phyloP scores from a whole-genome alignment of 116 monocot species.

The Iris pallida region DNA sequence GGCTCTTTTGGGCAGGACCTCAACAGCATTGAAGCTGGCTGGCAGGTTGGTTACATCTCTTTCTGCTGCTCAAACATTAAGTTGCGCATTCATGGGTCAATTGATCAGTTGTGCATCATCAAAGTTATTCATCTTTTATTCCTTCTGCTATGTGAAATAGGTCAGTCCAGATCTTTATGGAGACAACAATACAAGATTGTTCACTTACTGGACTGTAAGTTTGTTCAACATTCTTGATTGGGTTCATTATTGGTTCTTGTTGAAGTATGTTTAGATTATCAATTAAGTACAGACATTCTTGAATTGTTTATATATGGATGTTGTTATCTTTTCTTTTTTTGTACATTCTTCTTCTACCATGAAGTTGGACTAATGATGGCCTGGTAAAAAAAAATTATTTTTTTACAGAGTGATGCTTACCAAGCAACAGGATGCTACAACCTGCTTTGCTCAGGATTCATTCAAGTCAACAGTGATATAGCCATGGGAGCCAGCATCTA shows the following conservation, averaged over 20 bases:
- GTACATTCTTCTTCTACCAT: neutral
- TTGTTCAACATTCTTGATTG: neutral
- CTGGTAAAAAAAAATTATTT: neutral
- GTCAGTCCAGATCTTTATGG: constrained; percentile 34
- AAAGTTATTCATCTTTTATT: neutral
- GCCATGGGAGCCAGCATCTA: constrained; percentile 64
- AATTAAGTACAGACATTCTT: neutral
- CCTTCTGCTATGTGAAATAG: neutral
- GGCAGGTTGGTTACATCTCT: constrained; percentile 28
- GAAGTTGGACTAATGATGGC: no score
- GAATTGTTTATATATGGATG: neutral
- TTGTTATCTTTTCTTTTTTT: neutral
- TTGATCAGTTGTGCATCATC: neutral
- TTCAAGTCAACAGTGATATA: constrained; percentile 55
- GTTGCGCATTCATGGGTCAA: neutral
- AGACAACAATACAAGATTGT: constrained; percentile 35
- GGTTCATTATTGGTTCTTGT: neutral
- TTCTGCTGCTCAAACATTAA: no score
- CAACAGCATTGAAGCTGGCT: constrained; percentile 70
- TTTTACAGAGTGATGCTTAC: constrained; percentile 56
- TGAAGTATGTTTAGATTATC: no score
- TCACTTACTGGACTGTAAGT: constrained; percentile 31
- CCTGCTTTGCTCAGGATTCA: constrained; percentile 63
- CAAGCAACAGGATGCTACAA: constrained; percentile 74
- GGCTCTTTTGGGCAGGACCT: constrained; percentile 40